A percentile compares a stretch with the other conserved stretches of the same genome.
phyloP scores from a whole-genome alignment of 768 basidiomycete genomes.

The Pluteus cervinus region DNA sequence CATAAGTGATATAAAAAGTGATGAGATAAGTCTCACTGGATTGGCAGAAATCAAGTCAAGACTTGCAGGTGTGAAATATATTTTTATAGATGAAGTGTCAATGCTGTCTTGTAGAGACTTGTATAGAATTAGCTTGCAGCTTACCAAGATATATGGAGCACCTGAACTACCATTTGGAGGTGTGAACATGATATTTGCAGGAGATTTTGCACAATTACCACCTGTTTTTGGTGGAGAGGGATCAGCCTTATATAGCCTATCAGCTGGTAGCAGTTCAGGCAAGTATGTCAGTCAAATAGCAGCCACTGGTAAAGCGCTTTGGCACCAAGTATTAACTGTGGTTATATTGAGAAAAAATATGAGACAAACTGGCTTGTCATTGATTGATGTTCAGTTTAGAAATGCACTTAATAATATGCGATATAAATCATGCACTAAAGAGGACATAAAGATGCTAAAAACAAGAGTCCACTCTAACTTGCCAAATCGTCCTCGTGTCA shows the following conservation, averaged over 20 bases:
- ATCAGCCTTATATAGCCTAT: conserved; percentile 12
- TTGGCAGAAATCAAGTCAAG: too few relatives aligned
- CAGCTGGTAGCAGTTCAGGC: conserved; percentile 3
- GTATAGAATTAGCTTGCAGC: conserved; percentile 1
- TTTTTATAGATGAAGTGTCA: too few relatives aligned
- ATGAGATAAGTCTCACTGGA: too few relatives aligned
- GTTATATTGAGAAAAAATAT: conserved; percentile 28
- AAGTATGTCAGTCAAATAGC: conserved; percentile 9
- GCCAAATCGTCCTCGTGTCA: neutral
- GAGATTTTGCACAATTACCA: conserved; percentile 31
- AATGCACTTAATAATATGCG: conserved; percentile 21
- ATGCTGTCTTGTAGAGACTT: conserved; percentile 1
- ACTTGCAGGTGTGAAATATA: too few relatives aligned
- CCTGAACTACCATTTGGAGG: neutral
- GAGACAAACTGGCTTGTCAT: conserved; percentile 14
- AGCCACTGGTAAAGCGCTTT: conserved; percentile 18
- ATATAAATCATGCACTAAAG: conserved; percentile 15
- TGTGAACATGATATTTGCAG: conserved; percentile 16
- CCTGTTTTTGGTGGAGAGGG: conserved; percentile 13
- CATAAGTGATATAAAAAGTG: too few relatives aligned
- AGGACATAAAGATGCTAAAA: conserved; percentile 20
- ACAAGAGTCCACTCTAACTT: conserved; percentile 10
- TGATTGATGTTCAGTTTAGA: conserved; percentile 11
- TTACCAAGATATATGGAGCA: too few relatives aligned
- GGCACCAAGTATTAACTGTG: conserved; percentile 25